Evolutionary conservation across 805 yeast genomes (phyloP), one percentile per base, ranked within the genome.

Genomic region (Schizosaccharomyces cryophilus): DNA sequence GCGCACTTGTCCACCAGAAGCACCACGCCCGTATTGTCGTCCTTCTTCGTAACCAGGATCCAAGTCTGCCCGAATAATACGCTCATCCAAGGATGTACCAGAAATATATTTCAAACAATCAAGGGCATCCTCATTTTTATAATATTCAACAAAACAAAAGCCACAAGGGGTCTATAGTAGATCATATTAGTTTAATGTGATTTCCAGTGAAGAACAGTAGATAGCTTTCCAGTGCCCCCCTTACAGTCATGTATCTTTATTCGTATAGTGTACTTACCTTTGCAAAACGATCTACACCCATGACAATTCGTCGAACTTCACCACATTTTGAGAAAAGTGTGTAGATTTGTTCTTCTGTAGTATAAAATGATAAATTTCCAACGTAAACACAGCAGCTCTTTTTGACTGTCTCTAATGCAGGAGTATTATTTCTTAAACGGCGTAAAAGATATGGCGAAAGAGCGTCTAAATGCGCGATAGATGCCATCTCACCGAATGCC

Each of bases 41-140:
- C 98, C 98, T 66, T 90, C 96, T 64, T 79, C 81, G 69, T 90
- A 93, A 0, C 98, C 98, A 0, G 96, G 96, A 69, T 93, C 98
- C 66, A 94, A 75, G 72, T 93, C 98, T 60, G 90, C 86, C 47
- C 84, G 83, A 68, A 93, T 78, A 47, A 77, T 74, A 64, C 86
- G 81, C 60, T 89, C 95, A 68, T 90, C 96, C 61, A 93, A 78
- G 67, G 82, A 83, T 0, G 95, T 87, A 61, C 81, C 83, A 66
- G 86, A 82, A 60, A 93, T 73, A 67, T 81, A 90, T 69, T 87
- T 85, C 69, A 90, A 80, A 1, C 96, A 85, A 65, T 84, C 81
- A 61, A 88, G 74, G 1, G 96, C 87, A 60, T 86, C 88, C 60
- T 77, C 76, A 55, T 82, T 82, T 35, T 74, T 70, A 61, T 77